phyloP scores from a whole-genome alignment of 208 protist genomes.

The Leishmania arabica region DNA sequence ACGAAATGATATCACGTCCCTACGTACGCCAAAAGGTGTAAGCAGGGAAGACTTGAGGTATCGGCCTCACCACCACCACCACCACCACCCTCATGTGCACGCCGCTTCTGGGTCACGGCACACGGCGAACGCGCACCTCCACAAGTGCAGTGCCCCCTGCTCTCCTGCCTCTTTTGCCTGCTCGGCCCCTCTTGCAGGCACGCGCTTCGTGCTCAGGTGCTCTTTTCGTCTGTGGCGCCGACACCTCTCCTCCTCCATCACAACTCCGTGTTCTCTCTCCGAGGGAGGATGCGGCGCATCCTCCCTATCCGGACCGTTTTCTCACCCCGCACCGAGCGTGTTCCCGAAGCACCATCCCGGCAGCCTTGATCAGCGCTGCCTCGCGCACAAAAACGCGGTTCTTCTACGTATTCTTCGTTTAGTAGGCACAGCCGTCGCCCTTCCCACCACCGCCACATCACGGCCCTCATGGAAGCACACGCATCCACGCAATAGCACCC shows the following conservation, averaged over 20 bases:
- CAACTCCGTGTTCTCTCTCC: no score
- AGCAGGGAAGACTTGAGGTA: background rate
- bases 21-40: background rate
- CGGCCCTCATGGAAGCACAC: background rate
- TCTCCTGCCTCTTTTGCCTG: background rate
- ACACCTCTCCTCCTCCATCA: no score
- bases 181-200: background rate
- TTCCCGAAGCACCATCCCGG: background rate
- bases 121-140: background rate
- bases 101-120: background rate
- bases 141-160: background rate
- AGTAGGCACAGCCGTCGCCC: no score
- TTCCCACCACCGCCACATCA: background rate
- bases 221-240: no score
- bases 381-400: background rate
- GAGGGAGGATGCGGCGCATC: no score
- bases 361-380: background rate
- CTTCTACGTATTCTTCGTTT: background rate
- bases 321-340: background rate
- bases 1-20: background rate
- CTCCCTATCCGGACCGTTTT: background rate
- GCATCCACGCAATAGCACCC: background rate
- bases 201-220: background rate
- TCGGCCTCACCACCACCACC: no score
- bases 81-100: background rate